These are phyloP conservation scores for Aspergillus clavatus DNA, from an alignment of 2,329 filamentous ascomycete species.

Conservation along the genomic window DNA sequence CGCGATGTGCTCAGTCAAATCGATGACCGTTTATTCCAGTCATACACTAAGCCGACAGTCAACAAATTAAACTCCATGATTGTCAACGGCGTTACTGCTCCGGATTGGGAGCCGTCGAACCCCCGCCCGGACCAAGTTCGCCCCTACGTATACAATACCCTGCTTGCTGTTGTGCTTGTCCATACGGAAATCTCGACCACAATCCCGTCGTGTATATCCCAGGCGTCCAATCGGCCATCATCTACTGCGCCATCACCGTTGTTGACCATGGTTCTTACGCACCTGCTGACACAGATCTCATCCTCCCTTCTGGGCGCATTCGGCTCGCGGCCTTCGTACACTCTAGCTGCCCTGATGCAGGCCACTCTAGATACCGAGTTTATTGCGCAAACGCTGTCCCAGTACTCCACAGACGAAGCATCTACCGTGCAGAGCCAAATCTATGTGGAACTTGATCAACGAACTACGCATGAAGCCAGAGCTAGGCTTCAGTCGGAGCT, in stretches of 20 bases:
- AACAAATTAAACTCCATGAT: constrained; percentile 66
- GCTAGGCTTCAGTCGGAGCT: constrained; percentile 77
- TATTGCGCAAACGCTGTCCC: constrained; percentile 83
- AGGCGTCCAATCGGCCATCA: constrained; percentile 66
- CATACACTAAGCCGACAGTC: constrained; percentile 77
- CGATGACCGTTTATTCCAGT: constrained; percentile 82
- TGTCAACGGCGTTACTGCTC: constrained; percentile 63
- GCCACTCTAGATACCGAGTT: constrained; percentile 97
- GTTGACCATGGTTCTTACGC: constrained; percentile 74
- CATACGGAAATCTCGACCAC: constrained; percentile 86
- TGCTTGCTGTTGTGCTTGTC: constrained; percentile 81
- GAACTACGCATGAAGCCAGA: constrained; percentile 83
- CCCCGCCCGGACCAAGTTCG: constrained; percentile 66
- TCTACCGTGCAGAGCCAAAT: constrained; percentile 81
- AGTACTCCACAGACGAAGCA: constrained; percentile 81
- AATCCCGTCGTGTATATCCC: constrained; percentile 63
- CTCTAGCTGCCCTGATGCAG: constrained; percentile 83
- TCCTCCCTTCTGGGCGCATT: constrained; percentile 78
- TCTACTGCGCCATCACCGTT: constrained; percentile 61
- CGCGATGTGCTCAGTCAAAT: constrained; percentile 87
- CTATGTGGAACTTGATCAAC: constrained; percentile 82
- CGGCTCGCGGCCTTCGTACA: constrained; percentile 61
- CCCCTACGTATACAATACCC: constrained; percentile 82
- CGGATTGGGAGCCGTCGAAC: constrained; percentile 64
- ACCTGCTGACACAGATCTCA: constrained; percentile 78